Evolutionary conservation across 768 basidiomycete genomes (phyloP).

Genomic region (Tricholoma furcatifolium): DNA sequence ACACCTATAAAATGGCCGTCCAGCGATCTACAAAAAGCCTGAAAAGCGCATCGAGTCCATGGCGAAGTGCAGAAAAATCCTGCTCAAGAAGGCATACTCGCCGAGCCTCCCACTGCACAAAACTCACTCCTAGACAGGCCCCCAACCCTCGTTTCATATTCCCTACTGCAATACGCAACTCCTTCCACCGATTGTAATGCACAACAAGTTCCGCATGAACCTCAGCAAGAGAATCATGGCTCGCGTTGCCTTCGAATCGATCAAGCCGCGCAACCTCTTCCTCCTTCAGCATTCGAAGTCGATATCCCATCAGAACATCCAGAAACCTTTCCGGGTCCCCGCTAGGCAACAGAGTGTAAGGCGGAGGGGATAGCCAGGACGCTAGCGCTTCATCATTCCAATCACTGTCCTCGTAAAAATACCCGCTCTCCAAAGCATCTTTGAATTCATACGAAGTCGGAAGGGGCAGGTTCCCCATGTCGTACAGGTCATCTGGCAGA

Average conservation of each 20-base stretch:
- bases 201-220: neutral
- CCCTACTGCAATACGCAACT: neutral
- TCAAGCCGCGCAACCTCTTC: neutral
- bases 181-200: neutral
- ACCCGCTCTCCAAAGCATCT: neutral
- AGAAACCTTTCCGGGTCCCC: neutral
- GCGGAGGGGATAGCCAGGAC: constrained; percentile 1
- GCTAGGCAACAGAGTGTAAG: neutral
- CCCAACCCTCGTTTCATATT: neutral
- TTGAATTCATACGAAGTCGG: neutral
- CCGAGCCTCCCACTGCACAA: constrained; percentile 1
- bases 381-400: neutral
- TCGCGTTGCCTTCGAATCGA: neutral
- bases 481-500: constrained; percentile 2
- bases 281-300: neutral
- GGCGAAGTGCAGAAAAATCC: neutral
- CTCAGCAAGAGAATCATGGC: neutral
- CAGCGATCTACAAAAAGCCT: constrained; percentile 3
- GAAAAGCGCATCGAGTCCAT: neutral
- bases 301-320: neutral
- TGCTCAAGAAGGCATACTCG: neutral
- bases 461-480: neutral
- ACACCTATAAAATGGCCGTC: no score
- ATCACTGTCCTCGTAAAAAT: no score
- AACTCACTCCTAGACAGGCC: neutral